Percentiles rank a stretch among this genome's conserved stretches.
phyloP scores from a whole-genome alignment of 2,329 filamentous ascomycete genomes.

The Colletotrichum sp. region DNA sequence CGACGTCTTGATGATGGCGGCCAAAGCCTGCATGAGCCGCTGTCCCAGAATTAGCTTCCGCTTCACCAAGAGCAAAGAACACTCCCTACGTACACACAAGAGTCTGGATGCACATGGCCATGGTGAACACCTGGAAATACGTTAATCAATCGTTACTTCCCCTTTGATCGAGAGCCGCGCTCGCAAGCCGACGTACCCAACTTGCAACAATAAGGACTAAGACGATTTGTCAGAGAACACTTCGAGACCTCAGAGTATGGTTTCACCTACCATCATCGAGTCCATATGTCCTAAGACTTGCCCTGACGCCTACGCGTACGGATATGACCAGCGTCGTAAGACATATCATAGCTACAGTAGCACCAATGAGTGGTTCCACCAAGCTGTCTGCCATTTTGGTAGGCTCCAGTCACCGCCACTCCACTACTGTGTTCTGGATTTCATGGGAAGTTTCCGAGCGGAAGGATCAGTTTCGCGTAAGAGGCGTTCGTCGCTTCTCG shows the following conservation, averaged over 20 bases:
- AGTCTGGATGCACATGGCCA: not conserved
- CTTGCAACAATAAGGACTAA: not conserved
- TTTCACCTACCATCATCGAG: not conserved
- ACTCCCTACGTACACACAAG: not conserved
- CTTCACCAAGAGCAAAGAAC: not conserved
- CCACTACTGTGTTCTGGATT: not conserved
- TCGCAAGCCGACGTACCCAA: not conserved
- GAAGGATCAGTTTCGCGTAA: not conserved
- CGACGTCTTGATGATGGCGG: not conserved
- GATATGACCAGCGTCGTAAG: slow-evolving; percentile 6
- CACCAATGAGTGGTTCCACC: not conserved
- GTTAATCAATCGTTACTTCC: not conserved
- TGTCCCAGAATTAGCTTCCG: not conserved
- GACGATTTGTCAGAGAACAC: not conserved
- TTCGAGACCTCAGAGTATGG: not conserved
- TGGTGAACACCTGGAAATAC: not conserved
- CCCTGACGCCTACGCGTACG: not conserved
- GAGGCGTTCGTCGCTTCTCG: not conserved
- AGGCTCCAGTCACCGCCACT: not conserved
- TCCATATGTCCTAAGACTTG: not conserved
- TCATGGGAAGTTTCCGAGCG: not conserved
- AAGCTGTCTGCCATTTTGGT: not conserved
- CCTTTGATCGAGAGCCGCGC: no score
- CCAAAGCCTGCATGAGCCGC: slow-evolving; percentile 1
- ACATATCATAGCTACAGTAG: slow-evolving; percentile 11